A percentile compares a stretch with the other conserved stretches of the same genome.
Evolutionary conservation across 495 filamentous ascomycete species (phyloP).

Genomic region (Penicillium silybi): DNA sequence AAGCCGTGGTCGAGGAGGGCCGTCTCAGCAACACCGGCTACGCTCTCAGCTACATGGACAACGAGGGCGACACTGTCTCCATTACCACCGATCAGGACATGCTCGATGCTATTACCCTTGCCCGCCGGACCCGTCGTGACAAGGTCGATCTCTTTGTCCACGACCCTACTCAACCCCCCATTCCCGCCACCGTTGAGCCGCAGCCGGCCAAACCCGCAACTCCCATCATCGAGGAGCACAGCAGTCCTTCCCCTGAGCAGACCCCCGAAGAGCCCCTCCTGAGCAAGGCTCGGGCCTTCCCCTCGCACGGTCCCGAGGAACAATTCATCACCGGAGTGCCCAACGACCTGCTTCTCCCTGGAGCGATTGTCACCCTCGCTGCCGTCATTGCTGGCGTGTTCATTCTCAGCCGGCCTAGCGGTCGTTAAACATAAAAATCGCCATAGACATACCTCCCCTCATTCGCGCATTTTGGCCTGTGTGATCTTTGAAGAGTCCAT

Average conservation of each 20-base stretch:
- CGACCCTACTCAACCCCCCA: slow-evolving; percentile 80
- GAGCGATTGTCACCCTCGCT: slow-evolving; percentile 90
- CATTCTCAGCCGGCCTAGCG: slow-evolving; percentile 73
- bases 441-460: slow-evolving; percentile 8
- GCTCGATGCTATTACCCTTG: slow-evolving; percentile 80
- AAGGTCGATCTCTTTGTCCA: slow-evolving; percentile 98
- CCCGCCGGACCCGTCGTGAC: slow-evolving; percentile 69
- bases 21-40: slow-evolving; percentile 76
- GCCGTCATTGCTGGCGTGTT: slow-evolving; percentile 94
- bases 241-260: slow-evolving; percentile 47
- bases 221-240: slow-evolving; percentile 58
- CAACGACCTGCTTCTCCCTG: slow-evolving; percentile 90
- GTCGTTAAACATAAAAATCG: slow-evolving; percentile 45
- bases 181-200: slow-evolving; percentile 63
- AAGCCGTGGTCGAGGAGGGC: slow-evolving; percentile 68
- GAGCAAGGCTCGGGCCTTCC: slow-evolving; percentile 32
- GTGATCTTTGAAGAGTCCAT: slow-evolving; percentile 19
- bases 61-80: slow-evolving; percentile 95
- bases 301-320: slow-evolving; percentile 54
- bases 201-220: slow-evolving; percentile 55
- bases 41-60: slow-evolving; percentile 93
- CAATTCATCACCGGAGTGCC: slow-evolving; percentile 88
- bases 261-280: slow-evolving; percentile 54
- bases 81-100: slow-evolving; percentile 96
- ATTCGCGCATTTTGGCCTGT: slow-evolving; percentile 8